phyloP scores from a whole-genome alignment of 352 stramenopile species.

The Phytopythium kandeliae region DNA sequence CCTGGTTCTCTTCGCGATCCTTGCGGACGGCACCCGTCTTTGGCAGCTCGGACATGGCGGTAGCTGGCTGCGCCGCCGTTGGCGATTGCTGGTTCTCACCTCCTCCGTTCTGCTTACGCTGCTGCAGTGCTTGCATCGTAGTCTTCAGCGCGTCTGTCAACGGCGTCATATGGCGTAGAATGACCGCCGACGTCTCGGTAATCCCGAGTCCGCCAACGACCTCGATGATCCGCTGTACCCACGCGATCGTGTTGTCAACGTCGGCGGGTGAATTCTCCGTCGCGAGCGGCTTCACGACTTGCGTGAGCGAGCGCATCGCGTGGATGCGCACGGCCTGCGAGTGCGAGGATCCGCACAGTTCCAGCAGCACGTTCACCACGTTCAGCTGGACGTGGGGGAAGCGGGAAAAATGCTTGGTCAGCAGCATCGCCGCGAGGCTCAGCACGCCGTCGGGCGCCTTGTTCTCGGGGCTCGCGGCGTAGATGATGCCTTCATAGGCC shows the following conservation, averaged over 20 bases:
- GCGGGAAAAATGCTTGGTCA: conserved; percentile 74
- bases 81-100: conserved; percentile 4
- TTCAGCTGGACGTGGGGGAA: conserved; percentile 76
- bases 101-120: not conserved
- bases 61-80: not conserved
- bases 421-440: conserved; percentile 61
- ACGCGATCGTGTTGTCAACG: conserved; percentile 21
- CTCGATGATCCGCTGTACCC: conserved; percentile 36
- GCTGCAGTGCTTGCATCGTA: conserved; percentile 11
- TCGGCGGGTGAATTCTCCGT: conserved; percentile 12
- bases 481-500: conserved; percentile 72
- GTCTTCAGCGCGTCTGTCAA: conserved; percentile 45
- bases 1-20: conserved; percentile 17
- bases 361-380: conserved; percentile 57
- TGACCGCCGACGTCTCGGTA: conserved; percentile 44
- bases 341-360: conserved; percentile 29
- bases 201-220: conserved; percentile 27
- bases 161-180: conserved; percentile 55
- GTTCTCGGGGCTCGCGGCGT: conserved; percentile 22
- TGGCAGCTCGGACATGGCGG: not conserved
- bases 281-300: conserved; percentile 50
- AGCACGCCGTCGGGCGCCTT: conserved; percentile 42
- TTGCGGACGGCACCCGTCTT: conserved; percentile 16
- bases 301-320: conserved; percentile 58
- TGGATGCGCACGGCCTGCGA: conserved; percentile 69